Conservation (phyloP, 495 filamentous ascomycete species). For the Penicillium silybi region DNA sequence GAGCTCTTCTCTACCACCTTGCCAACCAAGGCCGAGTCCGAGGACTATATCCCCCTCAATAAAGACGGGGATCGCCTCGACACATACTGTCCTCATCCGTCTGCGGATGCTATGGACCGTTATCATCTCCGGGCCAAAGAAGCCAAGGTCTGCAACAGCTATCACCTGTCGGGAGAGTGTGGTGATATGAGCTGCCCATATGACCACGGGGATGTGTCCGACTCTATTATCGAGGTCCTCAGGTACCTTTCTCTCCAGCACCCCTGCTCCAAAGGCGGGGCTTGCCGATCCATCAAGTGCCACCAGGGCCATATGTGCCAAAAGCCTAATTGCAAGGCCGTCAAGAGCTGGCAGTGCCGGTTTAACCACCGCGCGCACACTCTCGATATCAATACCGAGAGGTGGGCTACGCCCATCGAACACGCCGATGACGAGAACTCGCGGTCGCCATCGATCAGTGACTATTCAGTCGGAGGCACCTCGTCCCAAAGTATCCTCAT, state of each 20-base stretch:
- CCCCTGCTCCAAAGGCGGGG: conserved; percentile 28
- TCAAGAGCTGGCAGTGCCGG: conserved; percentile 34
- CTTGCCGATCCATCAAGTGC: conserved; percentile 41
- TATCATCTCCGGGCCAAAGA: conserved; percentile 31
- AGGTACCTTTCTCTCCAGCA: conserved; percentile 36
- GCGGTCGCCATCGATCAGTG: conserved; percentile 19
- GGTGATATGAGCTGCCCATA: conserved; percentile 34
- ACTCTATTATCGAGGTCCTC: conserved; percentile 28
- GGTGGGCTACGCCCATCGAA: conserved; percentile 28
- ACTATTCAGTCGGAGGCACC: conserved; percentile 13
- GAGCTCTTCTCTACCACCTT: conserved; percentile 25
- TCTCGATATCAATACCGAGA: conserved; percentile 26
- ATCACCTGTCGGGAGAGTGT: conserved; percentile 39
- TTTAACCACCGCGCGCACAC: conserved; percentile 31
- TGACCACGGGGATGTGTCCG: conserved; percentile 37
- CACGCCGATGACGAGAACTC: conserved; percentile 10
- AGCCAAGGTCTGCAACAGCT: conserved; percentile 41
- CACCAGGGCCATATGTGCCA: conserved; percentile 46
- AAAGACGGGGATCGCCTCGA: conserved; percentile 43
- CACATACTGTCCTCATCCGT: conserved; percentile 23
- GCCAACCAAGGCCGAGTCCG: conserved; percentile 20
- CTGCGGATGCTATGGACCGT: conserved; percentile 25
- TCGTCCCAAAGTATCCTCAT: conserved; percentile 7
- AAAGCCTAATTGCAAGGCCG: conserved; percentile 34
- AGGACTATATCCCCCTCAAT: conserved; percentile 42